phyloP scores from a whole-genome alignment of 2,329 filamentous ascomycete species.

The Huntiella decipiens region DNA sequence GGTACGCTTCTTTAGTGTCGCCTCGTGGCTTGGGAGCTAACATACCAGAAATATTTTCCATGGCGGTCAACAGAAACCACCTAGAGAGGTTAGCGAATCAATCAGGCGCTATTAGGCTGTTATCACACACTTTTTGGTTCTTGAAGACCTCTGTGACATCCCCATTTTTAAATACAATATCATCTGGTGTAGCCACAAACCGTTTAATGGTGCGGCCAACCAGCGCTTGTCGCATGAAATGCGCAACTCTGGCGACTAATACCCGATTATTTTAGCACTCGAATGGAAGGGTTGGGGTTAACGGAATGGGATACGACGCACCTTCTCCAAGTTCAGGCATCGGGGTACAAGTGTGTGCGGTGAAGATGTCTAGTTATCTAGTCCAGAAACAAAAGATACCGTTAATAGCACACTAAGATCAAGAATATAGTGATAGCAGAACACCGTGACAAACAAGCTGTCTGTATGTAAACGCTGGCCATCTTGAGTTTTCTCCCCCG shows the following conservation, averaged over 20 bases:
- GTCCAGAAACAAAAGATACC: too few relatives aligned
- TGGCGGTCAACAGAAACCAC: slow-evolving; percentile 56
- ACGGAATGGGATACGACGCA: slow-evolving; percentile 13
- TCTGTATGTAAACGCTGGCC: too few relatives aligned
- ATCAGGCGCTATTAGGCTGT: background rate
- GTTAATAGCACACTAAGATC: too few relatives aligned
- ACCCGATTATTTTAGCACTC: background rate
- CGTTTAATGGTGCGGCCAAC: slow-evolving; percentile 61
- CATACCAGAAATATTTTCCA: slow-evolving; percentile 86
- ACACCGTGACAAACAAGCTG: too few relatives aligned
- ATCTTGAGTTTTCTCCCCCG: background rate
- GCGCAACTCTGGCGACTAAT: slow-evolving; percentile 62
- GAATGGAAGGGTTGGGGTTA: slow-evolving; percentile 3
- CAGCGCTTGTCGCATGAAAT: slow-evolving; percentile 67
- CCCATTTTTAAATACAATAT: slow-evolving; percentile 76
- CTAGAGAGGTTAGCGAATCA: slow-evolving; percentile 21
- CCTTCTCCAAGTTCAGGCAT: slow-evolving; percentile 49
- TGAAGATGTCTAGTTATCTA: too few relatives aligned
- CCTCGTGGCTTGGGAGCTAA: background rate
- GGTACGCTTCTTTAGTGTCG: background rate
- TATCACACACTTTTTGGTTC: background rate
- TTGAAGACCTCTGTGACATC: slow-evolving; percentile 39
- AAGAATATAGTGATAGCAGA: too few relatives aligned
- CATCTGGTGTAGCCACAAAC: slow-evolving; percentile 57
- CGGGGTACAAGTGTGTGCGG: too few relatives aligned